Evolutionary conservation across 805 yeast genomes (phyloP), one percentile per base, ranked within the genome.

Genomic region (Nematodospora valgi): DNA sequence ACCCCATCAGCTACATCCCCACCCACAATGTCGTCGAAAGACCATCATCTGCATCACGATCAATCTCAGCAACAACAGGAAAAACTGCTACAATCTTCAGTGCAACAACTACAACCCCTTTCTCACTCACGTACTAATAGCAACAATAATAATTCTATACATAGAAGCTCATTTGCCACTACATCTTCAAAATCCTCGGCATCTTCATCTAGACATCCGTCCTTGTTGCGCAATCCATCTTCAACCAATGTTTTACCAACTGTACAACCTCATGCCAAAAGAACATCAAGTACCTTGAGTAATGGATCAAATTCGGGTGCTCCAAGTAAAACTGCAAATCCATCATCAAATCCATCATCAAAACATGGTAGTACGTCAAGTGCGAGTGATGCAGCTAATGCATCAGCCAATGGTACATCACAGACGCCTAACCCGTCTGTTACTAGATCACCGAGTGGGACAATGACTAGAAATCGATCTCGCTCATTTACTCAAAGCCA

Each of bases 401-500:
- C n/a, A n/a, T n/a, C n/a, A n/a, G n/a, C n/a, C n/a, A n/a, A n/a
- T n/a, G n/a, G n/a, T n/a, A n/a, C n/a, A n/a, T n/a, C n/a, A n/a
- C n/a, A n/a, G n/a, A n/a, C n/a, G n/a, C n/a, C n/a, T n/a, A n/a
- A n/a, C n/a, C n/a, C n/a, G n/a, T n/a, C n/a, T n/a, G 5, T 24
- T 6, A 24, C 7, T 24, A 23, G 35, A 32, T 25, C 23, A 9
- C 35, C 23, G 19, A 20, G 20, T 13, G 19, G 27, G 7, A 2
- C 28, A 23, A 11, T 32, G 5, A 15, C 20, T 2, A 27, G 24
- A 16, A 27, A 32, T 23, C 32, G 44, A 23, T 39, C 46, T 10
- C 35, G 53, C 8, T 45, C 58, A 1, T 41, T 50, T 12, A 49
- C 52, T 5, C 18, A 49, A 9, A 39, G 48, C 21, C 52, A 47